Evolutionary conservation across 1,284 basidiomycete species (phyloP).

Genomic region (Papiliotrema flavescens): DNA sequence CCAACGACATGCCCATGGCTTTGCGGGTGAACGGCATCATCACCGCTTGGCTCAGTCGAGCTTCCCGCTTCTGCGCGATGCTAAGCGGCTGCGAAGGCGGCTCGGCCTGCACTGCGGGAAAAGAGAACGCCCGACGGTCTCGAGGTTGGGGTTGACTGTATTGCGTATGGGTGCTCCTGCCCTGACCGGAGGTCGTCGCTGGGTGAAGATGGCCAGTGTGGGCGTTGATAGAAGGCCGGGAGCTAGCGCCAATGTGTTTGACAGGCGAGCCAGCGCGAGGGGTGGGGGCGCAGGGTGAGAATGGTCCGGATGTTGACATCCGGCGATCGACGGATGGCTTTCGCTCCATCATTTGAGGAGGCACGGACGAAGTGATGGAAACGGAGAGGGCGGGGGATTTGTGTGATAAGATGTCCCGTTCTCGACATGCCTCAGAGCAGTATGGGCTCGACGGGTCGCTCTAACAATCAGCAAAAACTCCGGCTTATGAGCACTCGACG

Average conservation of each 20-base stretch:
- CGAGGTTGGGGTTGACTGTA: constrained; percentile 8
- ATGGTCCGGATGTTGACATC: constrained; percentile 1
- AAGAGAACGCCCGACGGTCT: constrained; percentile 44
- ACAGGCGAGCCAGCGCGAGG: constrained; percentile 5
- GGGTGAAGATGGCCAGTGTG: neutral
- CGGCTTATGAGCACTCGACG: constrained; percentile 8
- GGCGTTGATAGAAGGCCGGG: neutral
- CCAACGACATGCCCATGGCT: constrained; percentile 15
- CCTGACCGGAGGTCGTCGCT: neutral
- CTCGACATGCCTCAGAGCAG: constrained; percentile 39
- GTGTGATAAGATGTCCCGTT: constrained; percentile 20
- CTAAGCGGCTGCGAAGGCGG: constrained; percentile 9
- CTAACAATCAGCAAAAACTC: constrained; percentile 17
- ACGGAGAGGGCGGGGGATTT: constrained; percentile 5
- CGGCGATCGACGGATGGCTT: constrained; percentile 5
- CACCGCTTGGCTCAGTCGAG: constrained; percentile 8
- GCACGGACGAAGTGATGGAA: constrained; percentile 29
- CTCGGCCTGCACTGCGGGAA: constrained; percentile 27
- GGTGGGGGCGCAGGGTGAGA: constrained; percentile 6
- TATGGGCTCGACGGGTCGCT: constrained; percentile 33
- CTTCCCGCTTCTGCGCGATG: constrained; percentile 5
- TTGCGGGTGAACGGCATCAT: constrained; percentile 31
- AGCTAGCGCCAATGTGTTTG: neutral
- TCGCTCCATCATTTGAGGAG: constrained; percentile 10
- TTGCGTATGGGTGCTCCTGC: neutral